Evolutionary conservation across 495 filamentous ascomycete species (phyloP), one percentile per base, ranked within the genome.

Genomic region (Lasiosphaeria ovina): DNA sequence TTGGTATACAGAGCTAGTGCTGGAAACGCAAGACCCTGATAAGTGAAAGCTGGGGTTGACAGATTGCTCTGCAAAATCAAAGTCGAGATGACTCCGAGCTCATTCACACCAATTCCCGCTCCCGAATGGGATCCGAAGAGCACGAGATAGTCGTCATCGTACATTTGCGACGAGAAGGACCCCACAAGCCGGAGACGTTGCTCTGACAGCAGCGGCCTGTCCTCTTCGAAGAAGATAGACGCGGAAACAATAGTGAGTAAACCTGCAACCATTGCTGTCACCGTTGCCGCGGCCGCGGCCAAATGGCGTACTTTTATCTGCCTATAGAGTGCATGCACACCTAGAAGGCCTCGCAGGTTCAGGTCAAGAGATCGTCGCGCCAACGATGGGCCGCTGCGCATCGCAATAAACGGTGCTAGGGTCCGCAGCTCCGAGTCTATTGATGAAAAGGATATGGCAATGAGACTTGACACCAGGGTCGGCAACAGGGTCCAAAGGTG

Each of bases 261-360:
- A 35, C 33, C 38, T 8, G 52, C 52, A 5, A 54, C 7, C 0
- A 54, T n/a, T n/a, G 52, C 24, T 6, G 52, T 35, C 24, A n/a
- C 24, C 10, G 52, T 54, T n/a, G 52, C 31, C 34, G 52, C 8
- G 11, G 52, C 52, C 6, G 52, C n/a, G 38, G 52, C 52, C 4
- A 38, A 54, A 35, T 54, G 31, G 1, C 33, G 32, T 24, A 14
- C 36, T 14, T 38, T 54, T 5, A 54, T 6, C 34, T 54, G 32
- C 16, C 38, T 36, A 9, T 14, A 36, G 14, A 54, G 4, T 1
- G 34, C 35, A 14, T 35, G 31, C 5, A 24, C 9, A 16, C 32
- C 35, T 6, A 54, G 6, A 6, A 54, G 52, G 1, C 52, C 52
- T 16, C 52, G 52, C 6, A 54, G 52, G 24, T 54, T 54, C 6